These are phyloP conservation scores for Cicer cuneatum DNA, from an alignment of 306 rosid genomes.

Conservation along the genomic window DNA sequence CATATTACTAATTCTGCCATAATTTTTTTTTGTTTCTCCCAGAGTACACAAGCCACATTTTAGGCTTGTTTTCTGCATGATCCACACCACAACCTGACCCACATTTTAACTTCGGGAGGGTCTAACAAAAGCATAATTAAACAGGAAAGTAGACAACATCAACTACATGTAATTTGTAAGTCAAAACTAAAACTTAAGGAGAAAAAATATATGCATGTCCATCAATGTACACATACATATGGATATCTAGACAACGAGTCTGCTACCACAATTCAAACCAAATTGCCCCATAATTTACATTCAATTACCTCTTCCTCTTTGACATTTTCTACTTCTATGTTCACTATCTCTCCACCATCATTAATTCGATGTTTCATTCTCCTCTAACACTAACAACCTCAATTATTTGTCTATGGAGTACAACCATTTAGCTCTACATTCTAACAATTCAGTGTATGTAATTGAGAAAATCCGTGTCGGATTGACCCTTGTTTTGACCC, in stretches of 20 bases:
- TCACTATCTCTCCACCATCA: background rate
- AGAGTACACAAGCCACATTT: background rate
- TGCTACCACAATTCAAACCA: too few species aligned
- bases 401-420: background rate
- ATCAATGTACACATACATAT: background rate
- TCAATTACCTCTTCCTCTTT: background rate
- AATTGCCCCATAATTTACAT: background rate
- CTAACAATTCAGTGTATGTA: background rate
- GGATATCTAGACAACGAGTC: too few species aligned
- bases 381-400: slow-evolving; percentile 1
- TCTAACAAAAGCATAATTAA: slow-evolving; percentile 15
- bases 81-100: too few species aligned
- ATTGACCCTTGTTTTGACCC: background rate
- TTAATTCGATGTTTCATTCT: background rate
- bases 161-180: slow-evolving; percentile 12
- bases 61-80: slow-evolving; percentile 11
- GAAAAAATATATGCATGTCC: background rate
- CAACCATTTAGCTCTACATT: background rate
- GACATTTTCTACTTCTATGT: background rate
- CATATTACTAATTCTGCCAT: background rate
- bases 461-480: background rate
- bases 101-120: background rate
- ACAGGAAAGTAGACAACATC: background rate
- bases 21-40: background rate
- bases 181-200: background rate